These are phyloP conservation scores for Groenewaldozyma salmanticensis DNA, from an alignment of 805 yeast species.

Conservation along the genomic window DNA sequence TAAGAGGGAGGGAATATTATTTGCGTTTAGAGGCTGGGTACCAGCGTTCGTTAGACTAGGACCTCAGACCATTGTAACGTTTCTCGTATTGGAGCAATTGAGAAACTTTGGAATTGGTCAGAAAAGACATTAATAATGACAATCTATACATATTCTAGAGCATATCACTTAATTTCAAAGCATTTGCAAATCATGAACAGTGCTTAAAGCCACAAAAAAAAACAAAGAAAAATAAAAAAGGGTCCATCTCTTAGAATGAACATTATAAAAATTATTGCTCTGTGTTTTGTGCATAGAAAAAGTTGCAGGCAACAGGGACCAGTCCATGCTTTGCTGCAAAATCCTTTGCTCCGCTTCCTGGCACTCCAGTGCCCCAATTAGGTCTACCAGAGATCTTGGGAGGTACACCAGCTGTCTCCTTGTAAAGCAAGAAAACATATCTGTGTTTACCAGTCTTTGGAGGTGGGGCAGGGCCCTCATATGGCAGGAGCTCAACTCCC, in stretches of 20 bases:
- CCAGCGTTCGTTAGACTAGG: slow-evolving; percentile 82
- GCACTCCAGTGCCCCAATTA: slow-evolving; percentile 79
- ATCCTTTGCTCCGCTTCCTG: slow-evolving; percentile 67
- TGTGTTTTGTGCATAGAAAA: slow-evolving; percentile 61
- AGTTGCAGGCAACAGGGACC: slow-evolving; percentile 62
- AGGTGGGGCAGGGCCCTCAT: slow-evolving; percentile 88
- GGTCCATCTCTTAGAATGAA: background rate
- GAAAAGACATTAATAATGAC: background rate
- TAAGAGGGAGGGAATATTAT: slow-evolving; percentile 59
- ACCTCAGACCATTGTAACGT: slow-evolving; percentile 43
- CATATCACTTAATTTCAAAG: too few species aligned
- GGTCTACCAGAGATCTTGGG: slow-evolving; percentile 42
- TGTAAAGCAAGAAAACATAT: slow-evolving; percentile 67
- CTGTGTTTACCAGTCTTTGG: slow-evolving; percentile 78
- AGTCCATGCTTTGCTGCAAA: slow-evolving; percentile 60
- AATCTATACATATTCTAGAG: background rate
- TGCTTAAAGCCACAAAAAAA: background rate
- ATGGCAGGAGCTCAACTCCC: slow-evolving; percentile 29
- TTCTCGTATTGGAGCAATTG: slow-evolving; percentile 31
- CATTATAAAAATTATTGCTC: slow-evolving; percentile 7
- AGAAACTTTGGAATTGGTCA: slow-evolving; percentile 18
- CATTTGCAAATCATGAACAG: background rate
- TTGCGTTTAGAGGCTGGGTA: slow-evolving; percentile 86
- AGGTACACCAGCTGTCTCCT: slow-evolving; percentile 35
- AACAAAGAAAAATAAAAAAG: background rate